Conservation (phyloP, 805 yeast species). For the Candida golubevii region DNA sequence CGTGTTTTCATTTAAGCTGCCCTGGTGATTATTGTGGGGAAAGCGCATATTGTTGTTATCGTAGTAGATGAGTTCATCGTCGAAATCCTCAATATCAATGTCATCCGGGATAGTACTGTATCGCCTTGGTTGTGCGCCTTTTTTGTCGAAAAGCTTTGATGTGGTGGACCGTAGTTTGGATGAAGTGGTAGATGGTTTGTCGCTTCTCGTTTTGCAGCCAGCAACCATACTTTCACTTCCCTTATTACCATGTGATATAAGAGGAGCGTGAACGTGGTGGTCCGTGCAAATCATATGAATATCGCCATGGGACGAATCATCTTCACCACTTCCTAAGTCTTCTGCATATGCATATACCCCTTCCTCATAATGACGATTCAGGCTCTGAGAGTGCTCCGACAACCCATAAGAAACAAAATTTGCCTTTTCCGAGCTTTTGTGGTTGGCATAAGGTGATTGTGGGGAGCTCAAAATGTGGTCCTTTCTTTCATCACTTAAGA, state of each 20-base stretch:
- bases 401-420: neutral
- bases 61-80: slow-evolving; percentile 48
- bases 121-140: slow-evolving; percentile 67
- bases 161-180: slow-evolving; percentile 61
- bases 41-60: slow-evolving; percentile 37
- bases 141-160: slow-evolving; percentile 67
- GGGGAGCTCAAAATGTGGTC: slow-evolving; percentile 10
- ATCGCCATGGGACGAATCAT: slow-evolving; percentile 29
- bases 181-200: slow-evolving; percentile 27
- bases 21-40: slow-evolving; percentile 25
- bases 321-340: slow-evolving; percentile 27
- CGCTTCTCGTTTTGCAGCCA: slow-evolving; percentile 20
- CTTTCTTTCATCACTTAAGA: slow-evolving; percentile 12
- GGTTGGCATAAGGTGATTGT: slow-evolving; percentile 7
- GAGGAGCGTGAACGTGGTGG: slow-evolving; percentile 2
- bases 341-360: slow-evolving; percentile 26
- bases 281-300: slow-evolving; percentile 13
- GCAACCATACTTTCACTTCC: slow-evolving; percentile 1
- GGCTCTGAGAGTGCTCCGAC: slow-evolving; percentile 15
- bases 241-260: slow-evolving; percentile 1
- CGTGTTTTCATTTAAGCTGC: slow-evolving; percentile 27
- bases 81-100: slow-evolving; percentile 50
- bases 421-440: neutral
- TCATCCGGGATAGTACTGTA: slow-evolving; percentile 70
- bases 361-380: slow-evolving; percentile 24